Evolutionary conservation across 768 basidiomycete genomes (phyloP), one percentile per base, ranked within the genome.

Genomic region (Lyophyllum shimeji): DNA sequence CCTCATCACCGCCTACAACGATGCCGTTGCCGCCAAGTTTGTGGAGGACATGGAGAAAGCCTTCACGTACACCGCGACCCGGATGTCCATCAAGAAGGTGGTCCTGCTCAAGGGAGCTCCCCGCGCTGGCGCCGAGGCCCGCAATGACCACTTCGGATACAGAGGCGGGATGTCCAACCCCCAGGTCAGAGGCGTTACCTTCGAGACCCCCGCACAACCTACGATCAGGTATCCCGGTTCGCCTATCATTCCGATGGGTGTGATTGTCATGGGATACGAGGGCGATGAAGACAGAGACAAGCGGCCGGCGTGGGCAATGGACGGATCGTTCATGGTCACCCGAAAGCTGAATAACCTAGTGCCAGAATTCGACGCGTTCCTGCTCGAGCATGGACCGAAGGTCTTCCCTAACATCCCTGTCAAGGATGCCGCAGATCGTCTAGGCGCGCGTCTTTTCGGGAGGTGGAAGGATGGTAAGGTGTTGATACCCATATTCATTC

Each of bases 361-460:
- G 44, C 60, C 60, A 12, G 60, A 61, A 44, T 61, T 58, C 45
- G 50, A 56, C 27, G 46, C 37, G 21, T 61, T 61, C 40, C 27
- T 58, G 18, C 29, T 56, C 3, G 25, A 31, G 17, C 3, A 56
- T 33, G 59, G 56, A 7, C 53, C 49, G 17, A 55, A 42, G 15
- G 20, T 58, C 7, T 61, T 60, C 27, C 39, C 53, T 3, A 40
- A 55, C 12, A 12, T 57, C 46, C 17, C 44, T 13, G 33, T 46
- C 1, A 24, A 58, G 21, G 43, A 27, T 2, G 60, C 60, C 37
- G 56, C 60, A 5, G 53, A 51, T 24, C 48, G 31, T n/a, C 25
- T 58, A 7, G 60, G 57, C 12, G 52, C 60, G 12, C 46, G 60
- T 5, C 50, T 60, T 37, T 55, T 74, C 29, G 73, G 73, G 15